Evolutionary conservation across 768 basidiomycete genomes (phyloP).

Genomic region (Trametes cingulata): DNA sequence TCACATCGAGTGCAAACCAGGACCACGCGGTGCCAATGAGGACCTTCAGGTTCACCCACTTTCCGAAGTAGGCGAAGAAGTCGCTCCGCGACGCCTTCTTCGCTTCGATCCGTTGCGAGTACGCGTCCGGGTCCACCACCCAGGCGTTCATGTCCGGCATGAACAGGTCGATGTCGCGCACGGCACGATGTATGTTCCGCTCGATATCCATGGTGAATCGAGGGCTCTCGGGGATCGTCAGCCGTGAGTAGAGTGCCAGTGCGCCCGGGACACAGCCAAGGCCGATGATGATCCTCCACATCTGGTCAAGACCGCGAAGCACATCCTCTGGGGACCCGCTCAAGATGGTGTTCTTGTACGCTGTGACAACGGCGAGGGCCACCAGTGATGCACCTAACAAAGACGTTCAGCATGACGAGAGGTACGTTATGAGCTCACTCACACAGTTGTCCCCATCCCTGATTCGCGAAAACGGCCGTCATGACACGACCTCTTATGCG

Average conservation of each 20-base stretch:
- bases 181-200: constrained; percentile 45
- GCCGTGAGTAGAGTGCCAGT: constrained; percentile 48
- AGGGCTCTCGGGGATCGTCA: constrained; percentile 51
- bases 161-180: constrained; percentile 42
- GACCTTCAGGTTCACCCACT: constrained; percentile 79
- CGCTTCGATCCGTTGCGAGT: constrained; percentile 49
- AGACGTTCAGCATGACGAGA: no score
- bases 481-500: constrained; percentile 50
- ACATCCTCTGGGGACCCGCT: constrained; percentile 40
- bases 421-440: constrained; percentile 8
- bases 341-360: constrained; percentile 66
- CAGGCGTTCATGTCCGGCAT: constrained; percentile 42
- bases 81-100: constrained; percentile 45
- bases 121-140: constrained; percentile 58
- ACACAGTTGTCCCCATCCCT: constrained; percentile 46
- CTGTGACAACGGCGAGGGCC: constrained; percentile 62
- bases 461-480: constrained; percentile 49
- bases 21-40: constrained; percentile 82
- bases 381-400: constrained; percentile 74
- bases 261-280: constrained; percentile 47
- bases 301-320: constrained; percentile 57
- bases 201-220: constrained; percentile 54
- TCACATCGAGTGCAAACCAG: constrained; percentile 87
- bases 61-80: constrained; percentile 66
- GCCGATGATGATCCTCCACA: constrained; percentile 50